Evolutionary conservation across 768 basidiomycete species (phyloP), one percentile per base, ranked within the genome.

Genomic region (Mycena vitilis): DNA sequence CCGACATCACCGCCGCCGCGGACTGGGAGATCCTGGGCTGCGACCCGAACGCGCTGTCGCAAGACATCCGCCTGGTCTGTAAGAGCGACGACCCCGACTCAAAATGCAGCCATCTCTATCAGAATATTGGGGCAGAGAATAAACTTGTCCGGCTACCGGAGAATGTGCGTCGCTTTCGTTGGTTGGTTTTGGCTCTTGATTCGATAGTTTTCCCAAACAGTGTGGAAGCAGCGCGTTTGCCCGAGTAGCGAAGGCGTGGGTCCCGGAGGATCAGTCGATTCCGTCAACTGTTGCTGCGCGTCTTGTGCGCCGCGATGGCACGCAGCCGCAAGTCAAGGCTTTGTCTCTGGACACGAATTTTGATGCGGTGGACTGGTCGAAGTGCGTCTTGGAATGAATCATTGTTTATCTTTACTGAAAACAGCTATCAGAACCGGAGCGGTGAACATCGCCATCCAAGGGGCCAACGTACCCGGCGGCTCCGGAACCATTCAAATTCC

Each of bases 21-120:
- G 81, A 80, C 40, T 84, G 83, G 82, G 70, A 74, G 25, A 80
- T 84, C 54, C 65, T 81, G 38, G 79, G 76, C 60, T 84, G 83
- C 60, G 73, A 81, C 55, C 58, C 78, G 4, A 55, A 60, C 30
- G 66, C 68, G 8, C 18, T 60, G 30, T 16, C 57, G 20, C 72
- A 73, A 37, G 65, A 68, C 69, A 68, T 73, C 38, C 42, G 76
- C 1, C 47, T 73, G 30, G 72, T 73, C 5, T 73, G 72, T 66
- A 66, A 9, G 49, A 62, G 40, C 54, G 60, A 66, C 15, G 45
- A 51, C 3, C n/a, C 61, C 15, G 53, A 49, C 18, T 36, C 68
- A 16, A 65, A 73, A 15, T 76, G 75, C 55, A 61, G 60, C 37
- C 73, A 76, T 57, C 59, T 75, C 6, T 74, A 65, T 57, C 55